Base-by-base conservation (phyloP, 2,329 filamentous ascomycete species). In the Colletotrichum camelliae region DNA sequence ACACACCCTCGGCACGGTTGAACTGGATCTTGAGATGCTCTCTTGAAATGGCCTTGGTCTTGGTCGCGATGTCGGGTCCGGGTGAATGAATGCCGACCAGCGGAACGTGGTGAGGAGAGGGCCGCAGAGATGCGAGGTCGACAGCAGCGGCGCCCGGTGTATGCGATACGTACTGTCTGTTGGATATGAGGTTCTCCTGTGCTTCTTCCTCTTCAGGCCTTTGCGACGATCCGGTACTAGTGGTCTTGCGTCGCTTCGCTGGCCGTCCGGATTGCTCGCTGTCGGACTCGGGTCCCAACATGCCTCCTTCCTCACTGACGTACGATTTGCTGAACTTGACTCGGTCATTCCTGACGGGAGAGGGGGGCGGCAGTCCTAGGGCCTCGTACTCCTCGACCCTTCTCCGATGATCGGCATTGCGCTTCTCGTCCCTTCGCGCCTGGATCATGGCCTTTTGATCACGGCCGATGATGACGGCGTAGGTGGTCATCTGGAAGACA, bases 401-500 rank as follows among this genome's bases (percentile, higher is more conserved):
- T 72, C 86, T 85, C 76, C 84, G 83, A 77, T 89, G 86, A 67
- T 86, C 85, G 52, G 88, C 86, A 39, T 85, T 84, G 39, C 87
- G 85, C 76, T 85, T 88, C 80, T 90, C 88, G 74, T 91, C 88
- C 71, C 86, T 85, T 60, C 88, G 86, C 27, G 91, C 91, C 78
- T 90, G 88, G 70, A 88, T 85, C 78, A 91, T 84, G 12, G 92
- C 92, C 68, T 88, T 85, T 80, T 92, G 88, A 83, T 96, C 94
- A 76, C 94, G 92, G 70, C 94, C 94, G 33, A 96, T 91, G 72
- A 94, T 90, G 79, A 96, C 90, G 68, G 91, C 89, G 79, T 93
- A 93, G 2, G 93, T 95, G 67, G 92, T 95, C 92, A 96, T 94
- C 84, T 94, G 94, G 82, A 94, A 96, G 72, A 92, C 90, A 81